Evolutionary conservation across 2,329 filamentous ascomycete genomes (phyloP).

Genomic region (Colletotrichum endophyticum): DNA sequence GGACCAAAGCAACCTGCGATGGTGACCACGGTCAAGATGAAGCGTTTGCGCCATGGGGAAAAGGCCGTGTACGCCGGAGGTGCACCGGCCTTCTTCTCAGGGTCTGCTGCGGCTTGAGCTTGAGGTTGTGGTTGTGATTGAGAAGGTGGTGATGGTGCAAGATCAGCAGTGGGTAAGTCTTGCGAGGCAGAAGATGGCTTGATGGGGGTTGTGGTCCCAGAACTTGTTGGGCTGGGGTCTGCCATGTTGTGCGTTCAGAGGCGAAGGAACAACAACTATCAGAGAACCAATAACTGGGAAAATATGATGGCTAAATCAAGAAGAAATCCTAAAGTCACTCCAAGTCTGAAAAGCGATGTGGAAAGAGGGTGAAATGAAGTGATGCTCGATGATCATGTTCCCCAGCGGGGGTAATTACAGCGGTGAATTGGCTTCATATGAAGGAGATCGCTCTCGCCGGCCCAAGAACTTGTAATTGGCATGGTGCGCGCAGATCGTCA

Average conservation of each 20-base stretch:
- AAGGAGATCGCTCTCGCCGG: not conserved
- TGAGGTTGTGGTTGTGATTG: not conserved
- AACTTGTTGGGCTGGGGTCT: not conserved
- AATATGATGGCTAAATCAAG: not conserved
- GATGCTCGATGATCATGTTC: not conserved
- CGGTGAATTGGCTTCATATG: not conserved
- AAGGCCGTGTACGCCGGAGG: slow-evolving; percentile 40
- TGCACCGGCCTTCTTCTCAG: slow-evolving; percentile 17
- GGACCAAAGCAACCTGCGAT: slow-evolving; percentile 46
- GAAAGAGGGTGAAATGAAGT: not conserved
- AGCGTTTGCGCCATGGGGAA: slow-evolving; percentile 33
- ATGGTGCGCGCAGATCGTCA: not conserved
- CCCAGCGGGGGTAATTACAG: not conserved
- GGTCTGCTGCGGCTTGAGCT: not conserved
- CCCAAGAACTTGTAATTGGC: not conserved
- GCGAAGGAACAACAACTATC: not conserved
- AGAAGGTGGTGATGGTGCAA: not conserved
- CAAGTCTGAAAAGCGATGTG: not conserved
- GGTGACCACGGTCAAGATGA: slow-evolving; percentile 43
- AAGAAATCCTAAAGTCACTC: not conserved
- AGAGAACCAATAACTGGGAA: not conserved
- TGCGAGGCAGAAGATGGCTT: not conserved
- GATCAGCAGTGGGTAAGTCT: not conserved
- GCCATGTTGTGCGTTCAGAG: not conserved
- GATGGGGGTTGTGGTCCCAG: not conserved